Conservation (phyloP, 495 filamentous ascomycete genomes). For the Podospora bellae-mahoneyi region DNA sequence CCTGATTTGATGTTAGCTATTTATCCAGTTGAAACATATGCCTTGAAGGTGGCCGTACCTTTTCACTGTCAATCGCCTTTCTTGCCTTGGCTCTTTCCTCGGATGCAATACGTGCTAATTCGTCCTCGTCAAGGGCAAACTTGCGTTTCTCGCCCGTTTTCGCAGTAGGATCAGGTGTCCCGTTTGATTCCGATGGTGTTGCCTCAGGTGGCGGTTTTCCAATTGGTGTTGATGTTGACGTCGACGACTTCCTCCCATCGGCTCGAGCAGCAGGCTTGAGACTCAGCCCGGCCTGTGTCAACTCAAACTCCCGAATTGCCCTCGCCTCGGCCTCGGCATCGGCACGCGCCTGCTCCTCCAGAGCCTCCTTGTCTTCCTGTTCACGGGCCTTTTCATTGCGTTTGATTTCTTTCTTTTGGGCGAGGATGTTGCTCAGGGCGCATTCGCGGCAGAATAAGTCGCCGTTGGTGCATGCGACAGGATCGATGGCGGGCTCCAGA, state of each 20-base stretch:
- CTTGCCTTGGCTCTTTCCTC: constrained; percentile 69
- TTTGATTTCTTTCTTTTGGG: constrained; percentile 92
- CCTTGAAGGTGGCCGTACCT: constrained; percentile 43
- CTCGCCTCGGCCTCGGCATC: constrained; percentile 59
- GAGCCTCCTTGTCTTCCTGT: constrained; percentile 50
- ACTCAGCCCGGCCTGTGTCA: constrained; percentile 67
- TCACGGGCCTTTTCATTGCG: constrained; percentile 67
- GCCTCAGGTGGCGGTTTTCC: constrained; percentile 15
- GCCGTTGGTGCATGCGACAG: constrained; percentile 70
- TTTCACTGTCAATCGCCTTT: constrained; percentile 68
- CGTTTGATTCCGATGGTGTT: neutral
- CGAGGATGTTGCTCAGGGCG: constrained; percentile 82
- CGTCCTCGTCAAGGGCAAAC: constrained; percentile 79
- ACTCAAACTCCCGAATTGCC: constrained; percentile 60
- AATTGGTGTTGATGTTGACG: neutral
- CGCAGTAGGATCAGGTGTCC: neutral
- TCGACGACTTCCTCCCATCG: constrained; percentile 19
- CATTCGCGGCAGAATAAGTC: constrained; percentile 98
- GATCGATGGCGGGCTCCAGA: constrained; percentile 75
- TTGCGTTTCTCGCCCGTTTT: constrained; percentile 61
- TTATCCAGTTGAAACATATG: neutral
- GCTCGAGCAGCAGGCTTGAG: constrained; percentile 45
- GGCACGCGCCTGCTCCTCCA: constrained; percentile 49
- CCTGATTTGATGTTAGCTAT: constrained; percentile 34
- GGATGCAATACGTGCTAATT: constrained; percentile 64